Base-by-base conservation (phyloP, 1,139 yeast genomes). In the Nakaseomyces glabratus region DNA sequence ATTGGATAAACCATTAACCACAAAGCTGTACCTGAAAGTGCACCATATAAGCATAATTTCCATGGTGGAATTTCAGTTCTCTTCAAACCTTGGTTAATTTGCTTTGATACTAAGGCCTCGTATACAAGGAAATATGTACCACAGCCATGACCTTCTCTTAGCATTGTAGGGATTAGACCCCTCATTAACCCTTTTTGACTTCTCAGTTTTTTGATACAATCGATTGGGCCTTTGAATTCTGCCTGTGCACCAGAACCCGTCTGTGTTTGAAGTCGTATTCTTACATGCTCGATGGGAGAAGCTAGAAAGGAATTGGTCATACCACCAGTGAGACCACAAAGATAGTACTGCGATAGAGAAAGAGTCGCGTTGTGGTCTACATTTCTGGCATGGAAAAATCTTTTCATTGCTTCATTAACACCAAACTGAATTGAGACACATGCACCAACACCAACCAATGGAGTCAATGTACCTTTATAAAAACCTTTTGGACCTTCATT, bases 391-490 rank as follows among this genome's bases (percentile, higher is more conserved):
- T 40, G 47, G 33, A 55, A 52, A 29, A 60, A 61, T 50, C 97
- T 69, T 62, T 90, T 90, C 95, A 88, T 84, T 51, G 69, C 81
- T 58, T 90, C 97, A 55, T 88, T 88, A 24, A 85, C 94, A 31
- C 95, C 90, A 55, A 79, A 79, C 50, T 77, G 85, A 20, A 86
- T 82, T 4, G 95, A 82, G 11, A 86, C 76, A 64, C 93, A 82
- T 0, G 95, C 94, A 39, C 97, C 97, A 20, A 86, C 93, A 22
- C 97, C 97, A 25, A 86, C 62, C 49, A 88, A 66, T 3, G 97
- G 97, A 0, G 82, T 75, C 42, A 80, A 56, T 1, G 95, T 86
- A 22, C 96, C 96, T 58, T 85, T 85, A 58, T 88, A 88, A 55
- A 88, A 85, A 0, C 90, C 96, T 29, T 62, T 52, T 9, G 73